Evolutionary conservation across 208 protist genomes (phyloP), one percentile per base, ranked within the genome.

Genomic region (Balamuthia mandrillaris): DNA sequence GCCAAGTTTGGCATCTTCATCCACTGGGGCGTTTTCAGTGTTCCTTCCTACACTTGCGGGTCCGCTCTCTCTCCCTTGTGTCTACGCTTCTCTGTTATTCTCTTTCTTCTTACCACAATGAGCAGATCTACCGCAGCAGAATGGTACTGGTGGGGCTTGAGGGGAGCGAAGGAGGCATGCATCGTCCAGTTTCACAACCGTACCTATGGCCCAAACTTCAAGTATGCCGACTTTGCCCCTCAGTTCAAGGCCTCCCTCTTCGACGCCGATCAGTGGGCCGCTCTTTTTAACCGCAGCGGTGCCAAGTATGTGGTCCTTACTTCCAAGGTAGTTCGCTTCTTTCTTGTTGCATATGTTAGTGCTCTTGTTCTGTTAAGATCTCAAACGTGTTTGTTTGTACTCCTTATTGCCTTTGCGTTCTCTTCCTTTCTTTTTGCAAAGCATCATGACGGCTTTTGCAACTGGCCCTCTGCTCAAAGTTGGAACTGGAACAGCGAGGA

Each of bases 301-400:
- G 89, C 89, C 9, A 90, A 89, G 77, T 92, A 92, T 61, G 88
- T 92, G 35, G 89, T 92, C 9, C 47, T 89, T 9, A 90, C 87
- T 3, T 65, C 56, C 31, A 90, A 79, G 70, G 70, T 79, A 58
- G 35, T 3, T 41, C n/a, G n/a, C n/a, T n/a, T n/a, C n/a, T n/a
- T n/a, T n/a, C n/a, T n/a, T n/a, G n/a, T n/a, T n/a, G n/a, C n/a
- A n/a, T n/a, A n/a, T n/a, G n/a, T n/a, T n/a, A n/a, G n/a, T n/a
- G n/a, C n/a, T n/a, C n/a, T n/a, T n/a, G n/a, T n/a, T n/a, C n/a
- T n/a, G n/a, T n/a, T n/a, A n/a, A n/a, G n/a, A n/a, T n/a, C n/a
- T n/a, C n/a, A n/a, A n/a, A n/a, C n/a, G n/a, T n/a, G n/a, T n/a
- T n/a, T n/a, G n/a, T n/a, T n/a, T n/a, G n/a, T n/a, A 52, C 14